A percentile compares a stretch with the other conserved stretches of the same genome.
phyloP scores from a whole-genome alignment of 495 filamentous ascomycete genomes.

The Hypomontagnella monticulosa region DNA sequence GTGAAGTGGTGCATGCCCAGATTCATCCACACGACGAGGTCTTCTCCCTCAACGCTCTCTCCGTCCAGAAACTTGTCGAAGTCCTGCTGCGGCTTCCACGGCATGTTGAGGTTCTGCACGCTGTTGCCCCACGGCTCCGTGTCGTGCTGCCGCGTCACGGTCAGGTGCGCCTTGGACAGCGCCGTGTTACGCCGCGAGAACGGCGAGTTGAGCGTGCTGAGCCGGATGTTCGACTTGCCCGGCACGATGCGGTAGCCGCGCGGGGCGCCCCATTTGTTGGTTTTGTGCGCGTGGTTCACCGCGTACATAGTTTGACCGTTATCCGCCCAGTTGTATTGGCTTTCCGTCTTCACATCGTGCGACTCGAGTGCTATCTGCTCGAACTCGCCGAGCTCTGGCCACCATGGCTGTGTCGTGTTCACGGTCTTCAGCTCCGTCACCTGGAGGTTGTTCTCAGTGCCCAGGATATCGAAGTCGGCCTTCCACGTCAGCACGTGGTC shows the following conservation, averaged over 20 bases:
- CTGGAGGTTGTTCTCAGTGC: constrained; percentile 58
- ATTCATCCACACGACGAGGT: constrained; percentile 61
- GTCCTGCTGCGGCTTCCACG: constrained; percentile 60
- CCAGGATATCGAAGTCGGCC: constrained; percentile 64
- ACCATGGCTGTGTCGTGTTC: constrained; percentile 60
- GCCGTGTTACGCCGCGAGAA: constrained; percentile 55
- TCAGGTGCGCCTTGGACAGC: constrained; percentile 60
- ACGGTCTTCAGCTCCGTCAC: constrained; percentile 53
- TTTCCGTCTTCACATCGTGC: constrained; percentile 53
- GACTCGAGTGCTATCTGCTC: constrained; percentile 60
- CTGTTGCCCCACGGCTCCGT: constrained; percentile 60
- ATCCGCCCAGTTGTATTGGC: constrained; percentile 57
- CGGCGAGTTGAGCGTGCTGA: constrained; percentile 58
- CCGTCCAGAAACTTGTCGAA: constrained; percentile 64
- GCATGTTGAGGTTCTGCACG: constrained; percentile 59
- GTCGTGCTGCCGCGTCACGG: constrained; percentile 62
- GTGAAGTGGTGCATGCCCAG: constrained; percentile 70
- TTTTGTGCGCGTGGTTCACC: constrained; percentile 57
- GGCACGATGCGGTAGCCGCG: constrained; percentile 65
- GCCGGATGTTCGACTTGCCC: constrained; percentile 53
- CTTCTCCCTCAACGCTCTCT: constrained; percentile 61
- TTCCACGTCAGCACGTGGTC: constrained; percentile 65
- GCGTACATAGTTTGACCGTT: constrained; percentile 60
- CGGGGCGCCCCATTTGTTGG: constrained; percentile 61
- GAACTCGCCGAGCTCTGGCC: constrained; percentile 51